phyloP scores from a whole-genome alignment of 2,329 filamentous ascomycete genomes.

The Venturia asperata region DNA sequence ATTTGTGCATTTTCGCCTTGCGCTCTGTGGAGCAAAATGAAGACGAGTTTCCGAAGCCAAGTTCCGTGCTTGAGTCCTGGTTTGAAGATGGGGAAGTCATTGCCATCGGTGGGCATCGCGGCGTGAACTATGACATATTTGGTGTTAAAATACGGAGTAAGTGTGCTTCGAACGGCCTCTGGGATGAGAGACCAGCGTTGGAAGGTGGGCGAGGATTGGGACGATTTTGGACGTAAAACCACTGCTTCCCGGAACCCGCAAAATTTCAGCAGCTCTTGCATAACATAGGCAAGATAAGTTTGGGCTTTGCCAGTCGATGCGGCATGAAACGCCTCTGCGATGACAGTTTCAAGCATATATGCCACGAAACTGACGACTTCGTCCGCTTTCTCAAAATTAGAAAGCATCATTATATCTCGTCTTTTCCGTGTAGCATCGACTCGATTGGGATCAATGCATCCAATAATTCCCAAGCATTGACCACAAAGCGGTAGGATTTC shows the following conservation, averaged over 20 bases:
- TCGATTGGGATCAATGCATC: constrained; percentile 84
- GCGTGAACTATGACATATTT: constrained; percentile 57
- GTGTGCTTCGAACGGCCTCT: constrained; percentile 66
- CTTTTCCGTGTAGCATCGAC: constrained; percentile 74
- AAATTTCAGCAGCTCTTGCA: constrained; percentile 81
- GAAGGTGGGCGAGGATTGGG: constrained; percentile 55
- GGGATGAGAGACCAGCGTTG: constrained; percentile 73
- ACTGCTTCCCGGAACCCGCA: constrained; percentile 58
- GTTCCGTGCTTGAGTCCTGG: constrained; percentile 61
- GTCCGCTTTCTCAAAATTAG: constrained; percentile 71
- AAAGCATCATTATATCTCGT: constrained; percentile 74
- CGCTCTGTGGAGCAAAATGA: constrained; percentile 72
- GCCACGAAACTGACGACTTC: constrained; percentile 83
- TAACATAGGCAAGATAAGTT: constrained; percentile 85
- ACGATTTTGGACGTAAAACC: constrained; percentile 44
- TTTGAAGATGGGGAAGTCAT: constrained; percentile 70
- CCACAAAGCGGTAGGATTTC: constrained; percentile 68
- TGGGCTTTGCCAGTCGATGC: constrained; percentile 81
- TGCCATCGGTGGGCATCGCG: constrained; percentile 2
- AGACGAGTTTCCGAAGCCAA: constrained; percentile 75
- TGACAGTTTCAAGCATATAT: constrained; percentile 75
- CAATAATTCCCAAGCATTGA: constrained; percentile 78
- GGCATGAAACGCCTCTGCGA: constrained; percentile 87
- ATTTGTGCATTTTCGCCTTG: constrained; percentile 66
- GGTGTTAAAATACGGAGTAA: constrained; percentile 84